phyloP scores from a whole-genome alignment of 139 green algal genomes.

The Ostreobium quekettii region DNA sequence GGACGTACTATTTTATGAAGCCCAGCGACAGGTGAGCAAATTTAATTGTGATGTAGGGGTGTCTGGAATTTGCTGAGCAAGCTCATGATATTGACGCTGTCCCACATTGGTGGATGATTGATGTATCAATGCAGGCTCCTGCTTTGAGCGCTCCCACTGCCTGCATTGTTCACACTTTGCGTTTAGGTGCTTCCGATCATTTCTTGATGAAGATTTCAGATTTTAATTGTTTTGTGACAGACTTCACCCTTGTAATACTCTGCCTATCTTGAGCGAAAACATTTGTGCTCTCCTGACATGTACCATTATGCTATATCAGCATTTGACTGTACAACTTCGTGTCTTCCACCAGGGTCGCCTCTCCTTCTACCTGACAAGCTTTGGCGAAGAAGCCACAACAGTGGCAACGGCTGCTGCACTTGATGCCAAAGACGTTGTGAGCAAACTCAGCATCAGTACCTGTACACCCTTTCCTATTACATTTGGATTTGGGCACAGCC shows the following conservation, averaged over 20 bases:
- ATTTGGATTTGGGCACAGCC: not conserved
- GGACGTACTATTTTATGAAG: slow-evolving; percentile 87
- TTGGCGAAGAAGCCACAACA: slow-evolving; percentile 78
- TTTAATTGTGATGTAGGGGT: no score
- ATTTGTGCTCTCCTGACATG: no score
- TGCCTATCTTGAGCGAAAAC: slow-evolving; percentile 5
- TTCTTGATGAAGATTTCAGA: no score
- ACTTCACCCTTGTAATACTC: not conserved
- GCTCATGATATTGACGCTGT: no score
- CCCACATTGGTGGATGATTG: no score
- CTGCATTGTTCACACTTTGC: not conserved
- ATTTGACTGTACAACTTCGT: no score
- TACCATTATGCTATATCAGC: no score
- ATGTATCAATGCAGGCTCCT: not conserved
- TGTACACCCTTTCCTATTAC: not conserved
- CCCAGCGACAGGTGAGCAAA: slow-evolving; percentile 77
- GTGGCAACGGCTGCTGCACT: slow-evolving; percentile 75
- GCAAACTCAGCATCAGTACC: not conserved
- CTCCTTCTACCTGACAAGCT: slow-evolving; percentile 91
- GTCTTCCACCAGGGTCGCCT: slow-evolving; percentile 60
- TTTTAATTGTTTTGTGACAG: no score
- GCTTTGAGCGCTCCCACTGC: not conserved
- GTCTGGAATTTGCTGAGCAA: no score
- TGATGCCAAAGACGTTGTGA: slow-evolving; percentile 53
- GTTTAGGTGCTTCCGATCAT: not conserved